Evolutionary conservation across 148 eudicot species (phyloP).

Genomic region (Camellia granthamiana): DNA sequence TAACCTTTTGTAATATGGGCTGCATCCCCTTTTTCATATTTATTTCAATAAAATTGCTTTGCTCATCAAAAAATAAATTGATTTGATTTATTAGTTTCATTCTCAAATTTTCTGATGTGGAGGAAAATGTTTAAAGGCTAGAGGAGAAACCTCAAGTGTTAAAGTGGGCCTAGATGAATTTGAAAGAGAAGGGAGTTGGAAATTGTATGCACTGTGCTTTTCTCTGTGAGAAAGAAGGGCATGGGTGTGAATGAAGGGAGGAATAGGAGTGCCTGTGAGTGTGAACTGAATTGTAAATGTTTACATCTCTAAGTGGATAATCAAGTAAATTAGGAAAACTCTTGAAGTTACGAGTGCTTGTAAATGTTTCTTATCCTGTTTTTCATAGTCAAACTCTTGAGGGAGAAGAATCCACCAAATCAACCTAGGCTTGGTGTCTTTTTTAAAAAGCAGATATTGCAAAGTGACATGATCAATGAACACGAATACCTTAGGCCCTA

Average conservation of each 20-base stretch:
- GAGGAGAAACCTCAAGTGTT: constrained; percentile 2
- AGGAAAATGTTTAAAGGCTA: background rate
- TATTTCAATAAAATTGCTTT: no score
- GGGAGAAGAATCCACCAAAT: no score
- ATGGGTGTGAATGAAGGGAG: background rate
- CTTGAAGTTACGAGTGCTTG: no score
- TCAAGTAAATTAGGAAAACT: background rate
- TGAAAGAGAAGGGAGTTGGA: background rate
- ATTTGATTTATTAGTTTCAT: background rate
- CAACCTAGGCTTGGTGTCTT: no score
- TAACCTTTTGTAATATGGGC: no score
- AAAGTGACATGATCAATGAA: no score
- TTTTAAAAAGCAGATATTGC: no score
- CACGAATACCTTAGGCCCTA: no score
- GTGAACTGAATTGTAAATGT: background rate
- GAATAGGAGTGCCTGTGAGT: background rate
- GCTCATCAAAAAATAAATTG: no score
- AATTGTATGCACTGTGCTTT: background rate
- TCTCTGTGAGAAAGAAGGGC: background rate
- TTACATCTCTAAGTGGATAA: background rate
- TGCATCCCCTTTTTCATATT: no score
- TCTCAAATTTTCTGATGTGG: background rate
- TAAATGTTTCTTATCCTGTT: no score
- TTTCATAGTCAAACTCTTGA: no score
- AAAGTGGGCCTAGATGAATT: background rate